Conservation (phyloP, 1,284 basidiomycete genomes). For the Tremellales sp. region DNA sequence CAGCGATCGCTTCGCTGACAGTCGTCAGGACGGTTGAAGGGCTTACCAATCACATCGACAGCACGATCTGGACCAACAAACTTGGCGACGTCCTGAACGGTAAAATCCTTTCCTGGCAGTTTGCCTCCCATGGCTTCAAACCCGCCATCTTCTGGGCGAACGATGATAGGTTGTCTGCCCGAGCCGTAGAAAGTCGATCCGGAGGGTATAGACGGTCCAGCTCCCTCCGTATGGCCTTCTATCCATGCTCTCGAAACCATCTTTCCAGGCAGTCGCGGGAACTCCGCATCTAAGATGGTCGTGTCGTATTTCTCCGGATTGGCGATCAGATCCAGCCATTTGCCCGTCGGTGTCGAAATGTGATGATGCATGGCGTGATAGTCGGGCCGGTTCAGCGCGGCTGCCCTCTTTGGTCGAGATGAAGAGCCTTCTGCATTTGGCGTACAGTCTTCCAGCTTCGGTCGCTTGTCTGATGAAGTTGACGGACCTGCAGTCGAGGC, state of each 20-base stretch:
- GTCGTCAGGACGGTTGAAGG: neutral
- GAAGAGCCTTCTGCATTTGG: neutral
- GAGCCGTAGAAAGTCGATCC: slow-evolving; percentile 39
- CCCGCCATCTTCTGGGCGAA: slow-evolving; percentile 39
- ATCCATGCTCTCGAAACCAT: slow-evolving; percentile 15
- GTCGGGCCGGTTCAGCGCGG: slow-evolving; percentile 38
- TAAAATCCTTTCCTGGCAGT: slow-evolving; percentile 36
- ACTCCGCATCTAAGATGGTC: slow-evolving; percentile 30
- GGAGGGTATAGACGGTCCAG: neutral
- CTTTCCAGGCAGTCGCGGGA: slow-evolving; percentile 8
- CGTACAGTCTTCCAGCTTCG: slow-evolving; percentile 1
- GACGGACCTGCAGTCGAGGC: neutral
- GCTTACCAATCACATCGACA: slow-evolving; percentile 81
- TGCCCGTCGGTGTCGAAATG: slow-evolving; percentile 41
- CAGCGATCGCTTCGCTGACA: slow-evolving; percentile 9
- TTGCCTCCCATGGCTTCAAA: slow-evolving; percentile 42
- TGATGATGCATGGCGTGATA: slow-evolving; percentile 47
- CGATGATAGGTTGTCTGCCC: slow-evolving; percentile 38
- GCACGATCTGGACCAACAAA: slow-evolving; percentile 71
- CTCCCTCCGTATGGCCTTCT: slow-evolving; percentile 5
- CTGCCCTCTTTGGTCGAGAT: slow-evolving; percentile 41
- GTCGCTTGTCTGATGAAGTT: neutral
- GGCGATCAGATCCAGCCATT: slow-evolving; percentile 45
- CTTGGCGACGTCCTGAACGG: slow-evolving; percentile 66
- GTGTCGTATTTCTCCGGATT: slow-evolving; percentile 40